phyloP scores from a whole-genome alignment of 331 rosid species.

The Quercus phellos region DNA sequence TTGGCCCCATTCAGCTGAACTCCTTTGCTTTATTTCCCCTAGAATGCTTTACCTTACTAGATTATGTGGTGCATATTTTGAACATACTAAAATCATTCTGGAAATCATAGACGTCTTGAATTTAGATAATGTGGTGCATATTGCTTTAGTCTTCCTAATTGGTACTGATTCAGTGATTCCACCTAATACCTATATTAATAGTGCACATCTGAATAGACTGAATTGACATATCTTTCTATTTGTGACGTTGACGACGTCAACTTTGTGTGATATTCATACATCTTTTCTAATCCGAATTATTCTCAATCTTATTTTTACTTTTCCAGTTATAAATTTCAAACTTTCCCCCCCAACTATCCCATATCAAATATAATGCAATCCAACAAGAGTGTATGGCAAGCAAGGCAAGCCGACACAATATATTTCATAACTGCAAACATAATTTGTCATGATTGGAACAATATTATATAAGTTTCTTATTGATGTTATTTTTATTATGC shows the following conservation, averaged over 20 bases:
- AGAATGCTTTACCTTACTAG: no score
- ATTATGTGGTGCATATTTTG: no score
- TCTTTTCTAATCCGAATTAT: background rate
- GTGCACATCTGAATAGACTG: background rate
- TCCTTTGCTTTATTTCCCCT: no score
- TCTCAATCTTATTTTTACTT: background rate
- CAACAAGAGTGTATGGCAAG: no score
- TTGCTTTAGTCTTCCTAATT: background rate
- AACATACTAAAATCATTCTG: background rate
- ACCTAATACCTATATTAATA: background rate
- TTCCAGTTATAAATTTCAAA: background rate
- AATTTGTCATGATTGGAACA: no score
- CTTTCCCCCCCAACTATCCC: background rate
- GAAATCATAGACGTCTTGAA: no score
- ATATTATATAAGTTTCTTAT: no score
- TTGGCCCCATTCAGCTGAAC: background rate
- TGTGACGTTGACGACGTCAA: background rate
- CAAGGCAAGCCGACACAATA: no score
- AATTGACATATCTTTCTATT: background rate
- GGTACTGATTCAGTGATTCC: background rate
- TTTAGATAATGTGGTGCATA: background rate
- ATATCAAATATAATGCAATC: background rate
- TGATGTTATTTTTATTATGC: no score
- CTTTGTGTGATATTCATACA: background rate
- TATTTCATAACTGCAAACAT: no score